phyloP scores from a whole-genome alignment of 2,329 filamentous ascomycete genomes.

The Ceratocystiopsis minuta region DNA sequence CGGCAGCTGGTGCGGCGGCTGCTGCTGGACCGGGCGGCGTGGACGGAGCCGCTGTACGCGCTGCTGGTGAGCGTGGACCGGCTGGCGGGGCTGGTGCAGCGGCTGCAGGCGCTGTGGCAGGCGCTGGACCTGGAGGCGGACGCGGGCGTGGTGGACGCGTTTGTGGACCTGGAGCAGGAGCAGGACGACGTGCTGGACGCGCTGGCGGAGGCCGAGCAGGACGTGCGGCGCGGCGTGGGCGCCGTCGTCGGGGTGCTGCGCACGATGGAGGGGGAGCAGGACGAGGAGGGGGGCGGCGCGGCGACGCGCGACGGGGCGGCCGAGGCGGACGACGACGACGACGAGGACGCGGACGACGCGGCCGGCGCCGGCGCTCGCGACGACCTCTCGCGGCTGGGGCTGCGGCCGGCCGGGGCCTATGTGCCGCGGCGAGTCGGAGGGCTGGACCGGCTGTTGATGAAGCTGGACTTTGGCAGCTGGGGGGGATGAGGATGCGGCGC shows the following conservation, averaged over 20 bases:
- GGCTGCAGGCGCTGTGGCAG: slow-evolving; percentile 59
- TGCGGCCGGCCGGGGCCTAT: slow-evolving; percentile 34
- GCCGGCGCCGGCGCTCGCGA: slow-evolving; percentile 12
- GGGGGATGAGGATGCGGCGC: slow-evolving; percentile 8
- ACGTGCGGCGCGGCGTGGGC: slow-evolving; percentile 50
- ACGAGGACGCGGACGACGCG: slow-evolving; percentile 16
- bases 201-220: slow-evolving; percentile 42
- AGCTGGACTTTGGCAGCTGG: slow-evolving; percentile 56
- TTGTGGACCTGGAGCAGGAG: slow-evolving; percentile 53
- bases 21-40: slow-evolving; percentile 44
- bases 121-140: slow-evolving; percentile 67
- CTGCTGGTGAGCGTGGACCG: slow-evolving; percentile 63
- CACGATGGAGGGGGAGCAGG: slow-evolving; percentile 22
- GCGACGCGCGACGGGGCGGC: slow-evolving; percentile 14
- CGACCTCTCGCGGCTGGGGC: slow-evolving; percentile 15
- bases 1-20: slow-evolving; percentile 46
- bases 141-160: slow-evolving; percentile 61
- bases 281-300: slow-evolving; percentile 12
- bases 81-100: slow-evolving; percentile 57
- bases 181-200: slow-evolving; percentile 49
- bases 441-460: slow-evolving; percentile 77
- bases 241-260: slow-evolving; percentile 41
- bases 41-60: slow-evolving; percentile 46
- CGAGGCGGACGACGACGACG: slow-evolving; percentile 18
- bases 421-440: slow-evolving; percentile 57